Conservation (phyloP, 1,284 basidiomycete genomes). For the Puccinia horiana region DNA sequence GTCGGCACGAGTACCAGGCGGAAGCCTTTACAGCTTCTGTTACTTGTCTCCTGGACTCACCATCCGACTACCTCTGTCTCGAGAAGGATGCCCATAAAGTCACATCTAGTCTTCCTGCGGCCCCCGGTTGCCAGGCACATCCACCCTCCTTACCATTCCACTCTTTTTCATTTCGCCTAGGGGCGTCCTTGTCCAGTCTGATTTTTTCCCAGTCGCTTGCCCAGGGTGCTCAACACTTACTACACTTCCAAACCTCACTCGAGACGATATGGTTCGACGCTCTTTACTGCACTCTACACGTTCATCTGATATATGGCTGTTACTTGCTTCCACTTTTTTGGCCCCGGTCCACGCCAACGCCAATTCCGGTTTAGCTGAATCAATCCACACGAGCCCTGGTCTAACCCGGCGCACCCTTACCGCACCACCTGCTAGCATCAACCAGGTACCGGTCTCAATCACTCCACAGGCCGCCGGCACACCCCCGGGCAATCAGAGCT, state of each 20-base stretch:
- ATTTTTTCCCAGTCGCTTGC: background rate
- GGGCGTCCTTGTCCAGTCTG: background rate
- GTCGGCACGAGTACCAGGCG: background rate
- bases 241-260: background rate
- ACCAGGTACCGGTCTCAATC: background rate
- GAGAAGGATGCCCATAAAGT: background rate
- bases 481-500: background rate
- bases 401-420: background rate
- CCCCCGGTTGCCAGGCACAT: background rate
- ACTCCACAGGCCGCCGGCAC: background rate
- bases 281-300: background rate
- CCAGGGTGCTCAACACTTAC: background rate
- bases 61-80: background rate
- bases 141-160: background rate
- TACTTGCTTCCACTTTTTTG: background rate
- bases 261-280: conserved; percentile 2
- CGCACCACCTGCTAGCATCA: background rate
- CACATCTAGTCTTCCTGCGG: background rate
- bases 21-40: conserved; percentile 1
- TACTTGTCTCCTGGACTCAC: background rate
- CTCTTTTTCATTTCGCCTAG: background rate
- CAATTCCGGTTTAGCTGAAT: background rate
- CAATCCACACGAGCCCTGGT: background rate
- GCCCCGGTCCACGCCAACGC: background rate
- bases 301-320: conserved; percentile 1